Percentiles rank a stretch among this genome's conserved stretches.
Evolutionary conservation across 805 yeast genomes (phyloP).

Genomic region (Soucietia sequanensis): DNA sequence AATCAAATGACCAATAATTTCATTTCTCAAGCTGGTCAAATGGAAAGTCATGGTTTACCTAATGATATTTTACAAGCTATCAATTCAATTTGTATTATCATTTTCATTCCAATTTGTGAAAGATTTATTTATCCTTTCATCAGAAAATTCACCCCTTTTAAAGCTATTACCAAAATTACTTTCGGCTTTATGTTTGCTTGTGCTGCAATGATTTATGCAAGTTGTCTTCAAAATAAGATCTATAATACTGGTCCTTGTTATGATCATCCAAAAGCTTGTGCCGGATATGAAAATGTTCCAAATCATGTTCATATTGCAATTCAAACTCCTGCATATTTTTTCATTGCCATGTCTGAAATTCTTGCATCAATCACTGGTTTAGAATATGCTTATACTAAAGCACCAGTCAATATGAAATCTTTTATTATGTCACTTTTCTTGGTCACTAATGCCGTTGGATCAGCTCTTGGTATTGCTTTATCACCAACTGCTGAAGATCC

Average conservation of each 20-base stretch:
- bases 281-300: slow-evolving; percentile 38
- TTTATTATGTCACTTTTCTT: slow-evolving; percentile 65
- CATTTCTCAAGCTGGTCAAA: slow-evolving; percentile 69
- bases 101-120: slow-evolving; percentile 76
- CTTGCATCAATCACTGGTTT: slow-evolving; percentile 79
- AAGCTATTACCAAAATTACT: slow-evolving; percentile 70
- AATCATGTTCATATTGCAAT: slow-evolving; percentile 64
- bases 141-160: slow-evolving; percentile 50
- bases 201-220: slow-evolving; percentile 70
- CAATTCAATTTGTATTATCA: slow-evolving; percentile 71
- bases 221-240: slow-evolving; percentile 68
- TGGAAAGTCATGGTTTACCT: slow-evolving; percentile 76
- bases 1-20: slow-evolving; percentile 71
- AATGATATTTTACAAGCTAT: slow-evolving; percentile 77
- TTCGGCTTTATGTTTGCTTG: slow-evolving; percentile 68
- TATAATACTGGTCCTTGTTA: slow-evolving; percentile 75
- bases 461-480: slow-evolving; percentile 73
- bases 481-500: slow-evolving; percentile 69
- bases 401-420: slow-evolving; percentile 68
- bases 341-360: slow-evolving; percentile 74
- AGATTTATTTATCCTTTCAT: slow-evolving; percentile 48
- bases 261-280: slow-evolving; percentile 58
- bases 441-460: slow-evolving; percentile 72
- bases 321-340: slow-evolving; percentile 70
- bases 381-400: slow-evolving; percentile 82